Evolutionary conservation across 257 asterid species (phyloP), one percentile per base, ranked within the genome.

Genomic region (Verbascum thapsus): DNA sequence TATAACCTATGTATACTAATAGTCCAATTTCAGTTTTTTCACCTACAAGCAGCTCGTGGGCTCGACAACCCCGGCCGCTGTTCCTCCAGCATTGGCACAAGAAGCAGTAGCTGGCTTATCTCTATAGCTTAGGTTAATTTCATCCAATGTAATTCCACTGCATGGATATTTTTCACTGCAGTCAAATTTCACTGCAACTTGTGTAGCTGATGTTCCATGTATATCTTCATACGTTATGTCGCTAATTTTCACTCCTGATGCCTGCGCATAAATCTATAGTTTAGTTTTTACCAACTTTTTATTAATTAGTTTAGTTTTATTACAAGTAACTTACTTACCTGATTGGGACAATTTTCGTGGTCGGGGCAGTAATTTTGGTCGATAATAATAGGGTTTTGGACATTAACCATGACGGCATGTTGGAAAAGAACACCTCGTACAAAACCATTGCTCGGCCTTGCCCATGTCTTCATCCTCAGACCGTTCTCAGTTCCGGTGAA

Each of bases 341-440:
- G 63, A 10, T 15, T 18, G 3, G 91, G 82, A 56, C 91, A 86
- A 15, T 71, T 69, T 0, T 16, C 3, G 59, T 68, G 18, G 49
- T 55, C 17, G 1, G 95, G 91, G 58, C 91, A 86, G 59, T 86
- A 86, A 20, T 81, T 66, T 59, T 86, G 95, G 58, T 86, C 85
- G 3, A 86, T 83, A 51, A 81, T 73, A 54, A 86, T 69, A 0
- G 95, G 90, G 53, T 86, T 74, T 40, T 53, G 52, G 62, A 83
- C 83, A 60, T 77, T 65, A 45, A 34, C 43, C 72, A 79, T 86
- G 26, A 58, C 37, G 6, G 69, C 45, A 35, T 86, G 79, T 16
- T 81, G 81, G 54, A 78, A 86, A 6, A 64, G 51, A 47, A 86
- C 74, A 17, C 64, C 64, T 26, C 68, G 73, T 22, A 81, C 95